Evolutionary conservation across 2,329 filamentous ascomycete genomes (phyloP), one percentile per base, ranked within the genome.

Genomic region (Aspergillus piperis): DNA sequence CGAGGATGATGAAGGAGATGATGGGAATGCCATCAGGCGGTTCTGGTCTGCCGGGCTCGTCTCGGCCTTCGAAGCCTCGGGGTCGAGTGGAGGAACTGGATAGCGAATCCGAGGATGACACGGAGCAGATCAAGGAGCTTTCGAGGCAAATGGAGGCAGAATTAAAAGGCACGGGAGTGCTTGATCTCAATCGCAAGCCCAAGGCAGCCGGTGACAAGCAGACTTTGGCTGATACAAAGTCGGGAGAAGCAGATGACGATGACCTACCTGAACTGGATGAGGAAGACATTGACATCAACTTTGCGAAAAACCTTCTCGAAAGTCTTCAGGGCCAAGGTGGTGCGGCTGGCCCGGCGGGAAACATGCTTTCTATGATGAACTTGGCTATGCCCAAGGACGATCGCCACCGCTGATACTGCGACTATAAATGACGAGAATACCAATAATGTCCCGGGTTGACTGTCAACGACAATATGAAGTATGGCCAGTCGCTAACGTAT

Each of bases 241-340:
- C 69, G 15, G 65, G 64, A 21, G 63, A 68, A 27, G 64, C 64
- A 17, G 47, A 52, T 4, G 66, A 68, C 10, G 59, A 65, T n/a
- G 66, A 65, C 38, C 71, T 71, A 30, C 62, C 63, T 11, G 64
- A 68, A 2, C 62, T 65, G 7, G 75, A 76, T 25, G 87, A 89
- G 56, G 84, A 95, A 4, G 83, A 92, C 64, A 86, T 95, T 27
- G 91, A 98, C 72, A 90, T 92, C 67, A 94, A 95, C 63, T 81
- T 99, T 23, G 92, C 91, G 17, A 92, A 90, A 74, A 98, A 98
- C 70, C 81, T 99, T 57, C 81, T 99, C 1, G 92, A 97, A 74
- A 94, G 91, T 68, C 93, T 99, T 77, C 96, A 96, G 72, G 89
- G 90, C 15, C 94, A 98, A 74, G 91, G 83, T 17, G 95, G 95